Evolutionary conservation across 192 early-diverging fungal species (phyloP), one percentile per base, ranked within the genome.

Genomic region (Thamnidium elegans): DNA sequence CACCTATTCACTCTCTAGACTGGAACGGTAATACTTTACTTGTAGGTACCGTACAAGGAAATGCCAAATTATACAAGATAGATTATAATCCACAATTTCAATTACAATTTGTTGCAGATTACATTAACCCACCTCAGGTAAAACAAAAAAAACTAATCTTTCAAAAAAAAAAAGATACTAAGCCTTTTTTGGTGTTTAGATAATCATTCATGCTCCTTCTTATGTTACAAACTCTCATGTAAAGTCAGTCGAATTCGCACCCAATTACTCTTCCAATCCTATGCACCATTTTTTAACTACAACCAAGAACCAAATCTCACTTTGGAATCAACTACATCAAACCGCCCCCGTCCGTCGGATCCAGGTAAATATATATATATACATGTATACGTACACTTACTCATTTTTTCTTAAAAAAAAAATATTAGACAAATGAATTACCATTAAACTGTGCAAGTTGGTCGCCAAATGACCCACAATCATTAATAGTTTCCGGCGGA

Each of bases 401-500:
- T n/a, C 4, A 14, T 0, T 15, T 17, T 42, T 39, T 8, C 7
- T 5, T 21, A 6, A 36, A 20, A n/a, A 8, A 21, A 21, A 23
- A 9, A 44, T 13, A 9, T 48, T 48, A 66, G 65, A 14, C 39
- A 30, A 39, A 47, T 17, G 11, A 39, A n/a, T 13, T 32, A 7
- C 51, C 51, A 19, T 34, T 70, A 14, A 58, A 65, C 13, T 58
- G 47, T 46, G 54, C 62, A 7, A 45, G 42, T 58, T 70, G 69
- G 69, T 70, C 69, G 3, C 69, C 62, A 36, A 47, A 70, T 45
- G 48, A 47, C n/a, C 69, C 69, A 31, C 20, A 26, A 0, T 26
- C 58, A 10, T 61, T 80, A n/a, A 62, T 76, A 34, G 71, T 70
- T 53, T 47, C 51, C n/a, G 65, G 47, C 5, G 60, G 65, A 13